Evolutionary conservation across 2,329 filamentous ascomycete species (phyloP), one percentile per base, ranked within the genome.

Genomic region (Endoconidiophora laricicola): DNA sequence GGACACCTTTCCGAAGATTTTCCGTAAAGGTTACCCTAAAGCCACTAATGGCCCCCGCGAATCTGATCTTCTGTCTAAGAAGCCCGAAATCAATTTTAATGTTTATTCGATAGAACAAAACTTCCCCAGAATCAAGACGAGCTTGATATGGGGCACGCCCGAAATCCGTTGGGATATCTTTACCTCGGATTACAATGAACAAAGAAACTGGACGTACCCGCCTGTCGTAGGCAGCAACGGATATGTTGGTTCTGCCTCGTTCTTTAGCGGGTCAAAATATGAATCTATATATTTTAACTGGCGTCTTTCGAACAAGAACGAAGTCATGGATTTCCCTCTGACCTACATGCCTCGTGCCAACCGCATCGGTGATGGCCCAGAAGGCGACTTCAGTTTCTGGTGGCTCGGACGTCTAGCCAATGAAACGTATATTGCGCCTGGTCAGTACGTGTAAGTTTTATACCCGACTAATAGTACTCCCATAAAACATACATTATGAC

Each of bases 121-220:
- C 41, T 58, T 55, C 23, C 56, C 57, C 20, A 55, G 53, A 44
- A 38, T 57, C 2, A 22, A 47, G 2, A 54, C 56, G 2, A 54
- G 56, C 29, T 56, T 64, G 14, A 58, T 57, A 7, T 66, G 64
- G 39, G 57, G 62, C 16, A 65, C 62, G 38, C 54, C 55, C n/a
- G 57, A 66, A 42, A 57, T 65, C 3, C 61, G 63, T 7, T 64
- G 61, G 61, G 64, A 66, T 57, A 66, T 70, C 22, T 69, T 66
- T 50, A 61, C 65, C 3, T 55, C 52, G 2, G 56, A 58, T 20
- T 70, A 65, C 61, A 64, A 69, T 48, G 54, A 55, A 1, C 56
- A 63, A 29, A 18, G 24, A n/a, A 10, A 29, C 26, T 29, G 26
- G 26, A 50, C 58, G 6, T 68, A 68, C 45, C 69, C 69, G 3